Percentiles rank a stretch among this genome's conserved stretches.
Conservation (phyloP, 768 basidiomycete genomes). For the Suillus spraguei region DNA sequence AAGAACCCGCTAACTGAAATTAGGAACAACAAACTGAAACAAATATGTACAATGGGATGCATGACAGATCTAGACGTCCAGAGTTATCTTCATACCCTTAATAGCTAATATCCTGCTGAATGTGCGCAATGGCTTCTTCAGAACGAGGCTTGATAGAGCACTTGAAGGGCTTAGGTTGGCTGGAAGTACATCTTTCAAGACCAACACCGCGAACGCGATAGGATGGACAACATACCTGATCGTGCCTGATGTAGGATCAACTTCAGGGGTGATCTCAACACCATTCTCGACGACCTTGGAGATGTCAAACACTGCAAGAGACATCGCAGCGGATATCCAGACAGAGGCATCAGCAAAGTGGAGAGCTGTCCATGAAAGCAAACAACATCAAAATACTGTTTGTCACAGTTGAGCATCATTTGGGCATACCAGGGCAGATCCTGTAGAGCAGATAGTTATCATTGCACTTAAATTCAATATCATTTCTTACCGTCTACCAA, state of each 20-base stretch:
- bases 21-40: too few relatives aligned
- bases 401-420: too few relatives aligned
- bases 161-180: conserved; percentile 35
- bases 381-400: too few relatives aligned
- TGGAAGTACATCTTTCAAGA: neutral
- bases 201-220: neutral
- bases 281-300: conserved; percentile 40
- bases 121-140: conserved; percentile 47
- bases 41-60: too few relatives aligned
- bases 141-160: conserved; percentile 56
- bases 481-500: conserved; percentile 52
- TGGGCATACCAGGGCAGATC: conserved; percentile 10
- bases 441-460: conserved; percentile 12
- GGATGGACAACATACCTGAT: conserved; percentile 43
- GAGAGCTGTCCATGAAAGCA: conserved; percentile 36
- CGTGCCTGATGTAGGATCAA: conserved; percentile 54
- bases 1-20: too few relatives aligned
- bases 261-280: conserved; percentile 45
- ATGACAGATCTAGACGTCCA: too few relatives aligned
- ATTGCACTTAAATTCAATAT: conserved; percentile 11
- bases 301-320: conserved; percentile 47
- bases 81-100: conserved; percentile 36
- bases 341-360: conserved; percentile 47
- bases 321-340: conserved; percentile 38
- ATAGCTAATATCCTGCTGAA: conserved; percentile 41